Evolutionary conservation across 805 yeast genomes (phyloP).

Genomic region (Sugiyamaella qingdaonensis): DNA sequence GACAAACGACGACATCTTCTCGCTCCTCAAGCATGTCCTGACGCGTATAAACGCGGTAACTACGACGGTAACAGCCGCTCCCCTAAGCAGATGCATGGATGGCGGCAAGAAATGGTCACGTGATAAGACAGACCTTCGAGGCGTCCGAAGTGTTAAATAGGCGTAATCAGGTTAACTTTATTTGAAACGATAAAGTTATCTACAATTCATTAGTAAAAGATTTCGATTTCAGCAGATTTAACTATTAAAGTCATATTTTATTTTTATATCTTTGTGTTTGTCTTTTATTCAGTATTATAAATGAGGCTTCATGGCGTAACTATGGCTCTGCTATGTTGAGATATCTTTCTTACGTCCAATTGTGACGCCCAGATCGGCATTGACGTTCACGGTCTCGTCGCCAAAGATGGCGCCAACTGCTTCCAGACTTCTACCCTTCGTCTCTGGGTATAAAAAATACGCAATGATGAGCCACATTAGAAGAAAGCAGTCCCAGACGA

Average conservation of each 20-base stretch:
- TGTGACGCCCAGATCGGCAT: constrained; percentile 7
- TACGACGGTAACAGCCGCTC: background rate
- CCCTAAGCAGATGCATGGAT: too few relatives aligned
- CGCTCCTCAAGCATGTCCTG: background rate
- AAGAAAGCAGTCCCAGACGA: constrained; percentile 28
- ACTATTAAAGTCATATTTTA: too few relatives aligned
- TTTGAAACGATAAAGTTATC: too few relatives aligned
- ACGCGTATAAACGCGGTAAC: background rate
- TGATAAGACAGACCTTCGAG: background rate
- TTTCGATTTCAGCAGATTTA: too few relatives aligned
- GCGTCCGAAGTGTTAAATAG: background rate
- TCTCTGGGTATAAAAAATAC: constrained; percentile 38
- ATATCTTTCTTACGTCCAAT: constrained; percentile 3
- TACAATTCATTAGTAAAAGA: too few relatives aligned
- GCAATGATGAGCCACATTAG: constrained; percentile 31
- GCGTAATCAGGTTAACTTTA: too few relatives aligned
- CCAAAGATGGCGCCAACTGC: constrained; percentile 42
- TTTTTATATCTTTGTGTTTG: too few relatives aligned
- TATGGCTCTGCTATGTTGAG: background rate
- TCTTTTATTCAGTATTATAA: too few relatives aligned
- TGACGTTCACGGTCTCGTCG: constrained; percentile 16
- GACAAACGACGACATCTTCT: constrained; percentile 7
- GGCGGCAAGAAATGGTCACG: too few relatives aligned
- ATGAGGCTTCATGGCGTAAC: background rate
- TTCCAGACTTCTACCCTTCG: constrained; percentile 41